These are phyloP conservation scores for Fraxinus velutina DNA, from an alignment of 305 asterid species.

Conservation along the genomic window DNA sequence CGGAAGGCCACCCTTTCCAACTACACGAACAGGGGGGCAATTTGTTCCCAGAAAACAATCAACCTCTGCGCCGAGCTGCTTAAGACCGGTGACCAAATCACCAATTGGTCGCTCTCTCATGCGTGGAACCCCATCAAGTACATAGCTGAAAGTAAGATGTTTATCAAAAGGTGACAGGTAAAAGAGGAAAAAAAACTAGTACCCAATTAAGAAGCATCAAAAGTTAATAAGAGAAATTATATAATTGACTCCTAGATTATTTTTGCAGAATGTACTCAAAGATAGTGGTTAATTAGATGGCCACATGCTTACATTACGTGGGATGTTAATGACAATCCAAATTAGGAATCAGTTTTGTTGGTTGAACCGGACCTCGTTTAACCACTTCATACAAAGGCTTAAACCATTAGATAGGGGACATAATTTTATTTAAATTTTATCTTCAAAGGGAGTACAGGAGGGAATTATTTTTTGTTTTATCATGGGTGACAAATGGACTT, in stretches of 20 bases:
- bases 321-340: not conserved
- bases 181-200: not conserved
- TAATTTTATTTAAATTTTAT: not conserved
- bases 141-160: slow-evolving; percentile 52
- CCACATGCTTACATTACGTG: not conserved
- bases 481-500: not conserved
- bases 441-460: not conserved
- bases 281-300: not conserved
- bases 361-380: not conserved
- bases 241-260: not conserved
- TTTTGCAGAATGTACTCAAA: not conserved
- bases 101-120: slow-evolving; percentile 99
- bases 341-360: not conserved
- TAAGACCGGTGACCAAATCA: slow-evolving; percentile 85
- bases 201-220: not conserved
- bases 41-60: slow-evolving; percentile 85
- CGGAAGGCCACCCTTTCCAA: slow-evolving; percentile 95
- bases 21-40: slow-evolving; percentile 91
- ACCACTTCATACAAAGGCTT: not conserved
- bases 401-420: not conserved
- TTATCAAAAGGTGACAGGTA: not conserved
- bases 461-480: not conserved
- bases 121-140: slow-evolving; percentile 97
- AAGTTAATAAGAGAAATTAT: not conserved
- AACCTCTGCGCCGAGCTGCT: slow-evolving; percentile 95